These are phyloP conservation scores for Diaporthe ilicicola DNA, from an alignment of 2,329 filamentous ascomycete species.

Conservation along the genomic window DNA sequence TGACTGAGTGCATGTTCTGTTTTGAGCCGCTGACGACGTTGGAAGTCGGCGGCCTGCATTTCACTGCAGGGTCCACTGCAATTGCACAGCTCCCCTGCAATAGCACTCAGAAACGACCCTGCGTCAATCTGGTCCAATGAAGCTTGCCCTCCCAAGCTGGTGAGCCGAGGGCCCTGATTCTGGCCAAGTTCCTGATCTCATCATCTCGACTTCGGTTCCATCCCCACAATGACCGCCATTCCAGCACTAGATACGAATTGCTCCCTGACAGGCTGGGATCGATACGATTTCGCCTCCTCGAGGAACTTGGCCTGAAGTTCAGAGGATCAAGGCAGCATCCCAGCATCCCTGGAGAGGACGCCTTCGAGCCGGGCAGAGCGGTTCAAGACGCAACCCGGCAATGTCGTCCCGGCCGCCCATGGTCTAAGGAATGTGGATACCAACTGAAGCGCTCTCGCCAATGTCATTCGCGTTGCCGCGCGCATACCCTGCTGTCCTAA, in stretches of 20 bases:
- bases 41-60: background rate
- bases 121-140: conserved; percentile 22
- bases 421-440: conserved; percentile 7
- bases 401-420: background rate
- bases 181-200: conserved; percentile 14
- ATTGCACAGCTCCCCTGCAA: background rate
- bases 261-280: background rate
- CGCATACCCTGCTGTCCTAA: conserved; percentile 23
- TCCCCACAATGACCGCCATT: conserved; percentile 8
- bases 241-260: background rate
- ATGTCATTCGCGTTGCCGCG: conserved; percentile 23
- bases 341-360: background rate
- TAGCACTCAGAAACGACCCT: conserved; percentile 5
- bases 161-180: conserved; percentile 16
- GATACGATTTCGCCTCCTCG: background rate
- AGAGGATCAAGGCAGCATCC: conserved; percentile 17
- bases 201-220: background rate
- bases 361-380: background rate
- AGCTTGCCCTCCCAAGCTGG: background rate
- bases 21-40: conserved; percentile 2
- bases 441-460: conserved; percentile 18
- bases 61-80: background rate
- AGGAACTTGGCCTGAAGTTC: background rate
- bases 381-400: background rate
- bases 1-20: background rate